These are phyloP conservation scores for Dactylellina cionopaga DNA, from an alignment of 2,329 filamentous ascomycete species.

Conservation along the genomic window DNA sequence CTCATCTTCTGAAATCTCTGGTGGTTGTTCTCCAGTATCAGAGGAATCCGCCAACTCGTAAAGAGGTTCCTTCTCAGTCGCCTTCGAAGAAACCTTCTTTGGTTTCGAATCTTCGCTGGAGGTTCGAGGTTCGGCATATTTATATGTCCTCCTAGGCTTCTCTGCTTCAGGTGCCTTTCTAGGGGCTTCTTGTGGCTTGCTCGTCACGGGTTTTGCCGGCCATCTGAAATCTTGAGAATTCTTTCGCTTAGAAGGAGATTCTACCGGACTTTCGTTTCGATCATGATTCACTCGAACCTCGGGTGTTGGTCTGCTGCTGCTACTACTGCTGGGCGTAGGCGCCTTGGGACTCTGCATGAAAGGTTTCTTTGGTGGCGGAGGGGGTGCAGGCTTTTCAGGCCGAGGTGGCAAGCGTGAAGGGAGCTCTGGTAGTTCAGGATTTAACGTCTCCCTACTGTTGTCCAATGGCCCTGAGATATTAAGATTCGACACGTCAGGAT, in stretches of 20 bases:
- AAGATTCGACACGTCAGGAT: constrained; percentile 37
- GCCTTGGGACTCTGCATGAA: constrained; percentile 17
- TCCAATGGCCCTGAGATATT: constrained; percentile 17
- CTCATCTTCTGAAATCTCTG: constrained; percentile 57
- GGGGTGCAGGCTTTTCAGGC: constrained; percentile 10
- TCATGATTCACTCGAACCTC: constrained; percentile 4
- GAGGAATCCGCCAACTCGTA: constrained; percentile 59
- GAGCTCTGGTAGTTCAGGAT: constrained; percentile 9
- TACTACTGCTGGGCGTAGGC: background rate
- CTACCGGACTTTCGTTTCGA: background rate
- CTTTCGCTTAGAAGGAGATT: constrained; percentile 24
- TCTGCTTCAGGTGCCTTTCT: constrained; percentile 11
- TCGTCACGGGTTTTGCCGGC: constrained; percentile 34
- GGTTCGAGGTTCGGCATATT: constrained; percentile 10
- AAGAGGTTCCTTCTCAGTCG: constrained; percentile 26
- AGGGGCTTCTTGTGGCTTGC: constrained; percentile 10
- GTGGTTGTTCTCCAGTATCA: constrained; percentile 63
- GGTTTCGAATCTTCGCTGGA: constrained; percentile 16
- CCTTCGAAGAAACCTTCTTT: constrained; percentile 11
- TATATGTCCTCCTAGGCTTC: constrained; percentile 18
- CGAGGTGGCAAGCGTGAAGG: constrained; percentile 11
- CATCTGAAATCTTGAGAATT: constrained; percentile 39
- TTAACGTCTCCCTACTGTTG: background rate
- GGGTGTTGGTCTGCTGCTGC: background rate
- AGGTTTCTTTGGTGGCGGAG: constrained; percentile 39